Base-by-base conservation (phyloP, 495 filamentous ascomycete species). In the Aspergillus haitiensis region DNA sequence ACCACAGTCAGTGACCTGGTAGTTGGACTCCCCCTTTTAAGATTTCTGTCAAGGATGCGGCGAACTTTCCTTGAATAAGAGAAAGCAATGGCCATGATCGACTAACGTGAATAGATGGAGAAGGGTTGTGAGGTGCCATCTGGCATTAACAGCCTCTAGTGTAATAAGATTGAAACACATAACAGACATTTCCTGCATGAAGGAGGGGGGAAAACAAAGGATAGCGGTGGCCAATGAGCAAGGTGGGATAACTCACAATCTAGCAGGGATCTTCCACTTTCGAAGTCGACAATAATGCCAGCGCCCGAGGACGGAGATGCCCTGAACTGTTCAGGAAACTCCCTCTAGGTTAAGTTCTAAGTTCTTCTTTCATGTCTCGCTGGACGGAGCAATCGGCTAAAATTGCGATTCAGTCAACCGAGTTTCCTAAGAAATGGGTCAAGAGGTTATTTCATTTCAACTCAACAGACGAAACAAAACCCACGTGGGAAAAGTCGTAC, bases 161-260 rank as follows among this genome's bases (percentile, higher is more conserved):
- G 45, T 48, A 48, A 36, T 60, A 44, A 54, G 33, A 44, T 54
- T 54, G 58, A 53, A 60, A 60, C 58, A 51, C 6, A 11, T 39
- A 31, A 53, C 31, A 42, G 58, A 54, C 39, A 60, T 60, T 50
- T 54, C 50, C 58, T 60, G 50, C 58, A 60, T 54, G 13, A 54
- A 46, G 18, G 8, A n/a, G 13, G n/a, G 9, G n/a, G 42, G 16
- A 13, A 5, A 27, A 8, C 32, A 6, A 50, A 27, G 21, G 21
- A 27, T 27, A 27, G 21, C 1, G 21, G 18, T 32, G n/a, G 50
- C 57, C 57, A 59, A 59, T 54, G 8, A 42, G 18, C 12, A 18
- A n/a, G 33, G 8, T 35, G 48, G 45, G 32, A 52, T 5, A 31
- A 37, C 15, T 59, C 56, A 52, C 21, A 36, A 44, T 58, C 35